Evolutionary conservation across 805 yeast genomes (phyloP).

Genomic region (Maudiozyma bulderi): DNA sequence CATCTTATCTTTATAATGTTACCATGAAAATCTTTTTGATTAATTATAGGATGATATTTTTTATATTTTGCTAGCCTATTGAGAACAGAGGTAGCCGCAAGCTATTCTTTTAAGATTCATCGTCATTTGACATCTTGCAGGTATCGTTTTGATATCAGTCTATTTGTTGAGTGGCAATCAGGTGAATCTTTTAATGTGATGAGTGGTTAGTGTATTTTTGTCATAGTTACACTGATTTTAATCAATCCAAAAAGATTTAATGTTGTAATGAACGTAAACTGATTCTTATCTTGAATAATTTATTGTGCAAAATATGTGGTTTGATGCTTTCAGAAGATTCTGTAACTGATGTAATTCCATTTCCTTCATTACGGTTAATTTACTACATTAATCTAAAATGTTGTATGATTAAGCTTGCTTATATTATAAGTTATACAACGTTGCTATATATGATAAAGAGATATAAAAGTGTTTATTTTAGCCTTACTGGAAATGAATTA

Average conservation of each 20-base stretch:
- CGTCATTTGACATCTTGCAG: conserved; percentile 5
- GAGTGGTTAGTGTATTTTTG: conserved; percentile 46
- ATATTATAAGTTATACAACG: background rate
- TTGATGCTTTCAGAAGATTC: too few relatives aligned
- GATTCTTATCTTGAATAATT: background rate
- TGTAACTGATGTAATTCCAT: too few relatives aligned
- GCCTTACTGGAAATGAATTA: background rate
- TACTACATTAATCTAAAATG: background rate
- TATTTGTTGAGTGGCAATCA: conserved; percentile 1
- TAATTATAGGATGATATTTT: conserved; percentile 25
- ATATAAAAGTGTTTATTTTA: background rate
- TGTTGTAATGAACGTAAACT: background rate
- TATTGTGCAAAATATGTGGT: background rate
- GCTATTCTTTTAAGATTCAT: conserved; percentile 9
- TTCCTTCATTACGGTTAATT: background rate
- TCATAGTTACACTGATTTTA: conserved; percentile 42
- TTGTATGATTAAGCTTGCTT: conserved; percentile 1
- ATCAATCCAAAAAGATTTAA: background rate
- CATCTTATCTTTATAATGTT: background rate
- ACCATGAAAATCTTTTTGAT: background rate
- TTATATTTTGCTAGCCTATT: conserved; percentile 25
- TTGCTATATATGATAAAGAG: background rate
- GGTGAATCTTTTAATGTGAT: conserved; percentile 44
- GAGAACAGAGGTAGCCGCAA: conserved; percentile 21
- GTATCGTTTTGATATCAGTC: conserved; percentile 17